Base-by-base conservation (phyloP, 1,284 basidiomycete genomes). In the Malassezia arunalokei region DNA sequence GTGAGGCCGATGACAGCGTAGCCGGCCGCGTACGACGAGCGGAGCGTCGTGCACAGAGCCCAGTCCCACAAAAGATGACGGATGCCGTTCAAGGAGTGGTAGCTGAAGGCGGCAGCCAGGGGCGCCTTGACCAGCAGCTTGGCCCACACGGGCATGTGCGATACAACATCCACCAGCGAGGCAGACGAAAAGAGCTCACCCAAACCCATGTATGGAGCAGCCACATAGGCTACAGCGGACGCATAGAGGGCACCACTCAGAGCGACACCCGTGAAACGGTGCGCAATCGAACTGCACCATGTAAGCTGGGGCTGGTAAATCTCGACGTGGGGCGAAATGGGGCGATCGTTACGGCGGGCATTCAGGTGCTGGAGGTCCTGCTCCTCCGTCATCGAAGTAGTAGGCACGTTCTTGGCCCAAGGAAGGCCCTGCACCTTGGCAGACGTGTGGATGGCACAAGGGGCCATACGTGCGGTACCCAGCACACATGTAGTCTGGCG, bases 301-400 rank as follows among this genome's bases (percentile, higher is more conserved):
- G 92, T 96, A 42, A 79, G 63, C 75, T 95, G 91, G 17, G 88
- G 89, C 75, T 94, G 86, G 78, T 96, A 98, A 76, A 96, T 95
- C 44, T 87, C 87, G 66, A 91, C 85, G 75, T 95, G 89, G 20
- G 94, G 92, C 66, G 84, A 86, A 53, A 79, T 84, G 15, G 94
- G 92, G 29, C 92, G 84, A 45, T 79, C 77, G 46, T 85, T 76
- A 60, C 92, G 83, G 75, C 95, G 90, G 60, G 81, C 74, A 78
- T 98, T 92, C 59, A 96, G 78, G 59, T 92, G 82, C 5, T 79
- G 79, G 41, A 74, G 54, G 40, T 77, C 75, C 43, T 81, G 78
- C 1, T 81, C 79, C 0, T 81, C 76, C 1, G 82, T 77, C 33
- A 66, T 17, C 41, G 58, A 50, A 24, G 49, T 59, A 8, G 33